A percentile compares a stretch with the other conserved stretches of the same genome.
These are phyloP conservation scores for Leishmania guyanensis DNA, from an alignment of 208 protist genomes.

Conservation along the genomic window DNA sequence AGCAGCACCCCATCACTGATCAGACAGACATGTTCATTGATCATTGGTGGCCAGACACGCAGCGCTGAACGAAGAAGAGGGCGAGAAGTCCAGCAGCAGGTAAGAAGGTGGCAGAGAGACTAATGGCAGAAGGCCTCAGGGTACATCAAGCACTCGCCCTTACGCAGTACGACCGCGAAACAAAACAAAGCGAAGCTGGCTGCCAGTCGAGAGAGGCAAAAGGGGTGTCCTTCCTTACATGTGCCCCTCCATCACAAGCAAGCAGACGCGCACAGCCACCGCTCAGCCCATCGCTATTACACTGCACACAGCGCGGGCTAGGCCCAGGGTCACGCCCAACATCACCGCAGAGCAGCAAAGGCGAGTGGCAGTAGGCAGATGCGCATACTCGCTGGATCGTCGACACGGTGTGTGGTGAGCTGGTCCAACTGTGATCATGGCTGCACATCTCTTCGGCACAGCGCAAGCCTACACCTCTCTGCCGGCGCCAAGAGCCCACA, in stretches of 20 bases:
- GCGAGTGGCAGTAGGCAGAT: neutral
- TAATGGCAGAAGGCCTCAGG: neutral
- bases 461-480: neutral
- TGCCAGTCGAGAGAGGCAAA: too few relatives aligned
- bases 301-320: neutral
- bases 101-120: neutral
- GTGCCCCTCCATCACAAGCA: too few relatives aligned
- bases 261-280: too few relatives aligned
- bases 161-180: neutral
- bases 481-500: neutral
- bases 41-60: conserved; percentile 40
- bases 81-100: conserved; percentile 2
- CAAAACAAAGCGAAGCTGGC: too few relatives aligned
- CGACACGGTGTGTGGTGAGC: neutral
- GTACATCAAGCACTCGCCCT: neutral
- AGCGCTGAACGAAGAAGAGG: neutral
- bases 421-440: neutral
- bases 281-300: neutral
- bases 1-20: conserved; percentile 52
- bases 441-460: neutral
- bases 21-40: conserved; percentile 78
- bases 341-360: neutral
- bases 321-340: neutral
- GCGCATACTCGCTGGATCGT: neutral
- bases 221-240: too few relatives aligned